Evolutionary conservation across 495 filamentous ascomycete genomes (phyloP), one percentile per base, ranked within the genome.

Genomic region (Penicillium cataractarum): DNA sequence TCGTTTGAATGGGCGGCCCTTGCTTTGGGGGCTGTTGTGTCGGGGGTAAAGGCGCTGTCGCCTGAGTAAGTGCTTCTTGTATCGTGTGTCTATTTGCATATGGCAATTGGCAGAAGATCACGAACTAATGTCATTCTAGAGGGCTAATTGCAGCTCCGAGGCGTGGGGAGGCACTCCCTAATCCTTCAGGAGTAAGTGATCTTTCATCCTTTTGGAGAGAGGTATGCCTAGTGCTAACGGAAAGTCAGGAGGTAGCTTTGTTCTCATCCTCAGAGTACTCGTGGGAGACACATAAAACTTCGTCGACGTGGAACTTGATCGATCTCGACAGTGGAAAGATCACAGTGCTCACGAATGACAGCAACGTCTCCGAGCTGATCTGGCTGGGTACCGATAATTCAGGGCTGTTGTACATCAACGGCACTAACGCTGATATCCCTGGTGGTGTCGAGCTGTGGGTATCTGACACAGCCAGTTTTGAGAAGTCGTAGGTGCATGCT

Each of bases 391-490:
- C 74, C 2, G 77, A 64, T 52, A 69, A 78, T 50, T 79, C 77
- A 3, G 72, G 74, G 17, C 61, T 83, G 32, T 60, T 83, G 35
- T 83, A 83, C 63, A 72, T 82, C 72, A 82, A 81, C 60, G 67
- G 68, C 58, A 80, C 78, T 17, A 82, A 82, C 50, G 71, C 73
- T 5, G 65, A 78, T 0, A 72, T 76, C 15, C 74, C 77, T 1
- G 77, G 79, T 24, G 79, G 78, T 27, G 69, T 76, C 10, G 74
- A 79, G 44, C 62, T 83, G 32, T 83, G 76, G 75, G 69, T 77
- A 13, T 71, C 78, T 1, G 71, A 77, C 51, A 65, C 69, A 9
- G 53, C 55, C 3, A 44, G 71, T 42, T 76, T 80, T 39, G 26
- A 40, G 2, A 65, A 69, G 5, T 74, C 69, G 71, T 74, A 56